Evolutionary conservation across 176 grass and related monocot genomes (phyloP), one percentile per base, ranked within the genome.

Genomic region (Rhynchospora breviuscula): DNA sequence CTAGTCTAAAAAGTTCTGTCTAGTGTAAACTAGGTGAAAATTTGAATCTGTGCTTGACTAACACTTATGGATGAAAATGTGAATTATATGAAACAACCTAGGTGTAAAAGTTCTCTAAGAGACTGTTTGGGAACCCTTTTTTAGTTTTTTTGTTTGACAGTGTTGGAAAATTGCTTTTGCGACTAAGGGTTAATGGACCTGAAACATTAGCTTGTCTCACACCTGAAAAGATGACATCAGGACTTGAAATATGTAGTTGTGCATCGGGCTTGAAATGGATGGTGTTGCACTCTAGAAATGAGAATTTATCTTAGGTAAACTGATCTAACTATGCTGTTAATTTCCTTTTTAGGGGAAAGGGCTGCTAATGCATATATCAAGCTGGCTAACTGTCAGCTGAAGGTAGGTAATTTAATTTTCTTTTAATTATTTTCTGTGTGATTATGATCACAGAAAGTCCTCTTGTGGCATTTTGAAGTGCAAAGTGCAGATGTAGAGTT

Each of bases 331-430:
- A 51, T 67, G 6, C 59, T 75, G 62, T 84, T 67, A 31, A 23
- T 89, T 90, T 81, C 8, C 25, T 80, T 31, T 81, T 79, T 89
- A 97, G 94, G 94, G 94, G 89, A 84, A 74, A 86, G 89, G 87
- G 92, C 94, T 88, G 94, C 91, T 80, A 62, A 83, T 86, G 92
- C 89, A 52, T 94, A 97, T 67, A 82, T 92, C 46, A 92, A 94
- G 67, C 89, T 94, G 81, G 92, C 94, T 71, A 92, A 88, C 79
- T 94, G 94, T 40, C 88, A 97, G 79, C 61, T 89, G 76, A 94
- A 97, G 90, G 94, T 97, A 66, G 4, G 12, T 58, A 62, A 7
- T 22, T 35, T 51, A 85, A 17, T 48, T 68, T 88, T 33, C 17
- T 47, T 17, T 19, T 22, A 18, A 29, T 73, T 73, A 8, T 44